phyloP scores from a whole-genome alignment of 352 stramenopile species.

The Globisporangium barbulae region DNA sequence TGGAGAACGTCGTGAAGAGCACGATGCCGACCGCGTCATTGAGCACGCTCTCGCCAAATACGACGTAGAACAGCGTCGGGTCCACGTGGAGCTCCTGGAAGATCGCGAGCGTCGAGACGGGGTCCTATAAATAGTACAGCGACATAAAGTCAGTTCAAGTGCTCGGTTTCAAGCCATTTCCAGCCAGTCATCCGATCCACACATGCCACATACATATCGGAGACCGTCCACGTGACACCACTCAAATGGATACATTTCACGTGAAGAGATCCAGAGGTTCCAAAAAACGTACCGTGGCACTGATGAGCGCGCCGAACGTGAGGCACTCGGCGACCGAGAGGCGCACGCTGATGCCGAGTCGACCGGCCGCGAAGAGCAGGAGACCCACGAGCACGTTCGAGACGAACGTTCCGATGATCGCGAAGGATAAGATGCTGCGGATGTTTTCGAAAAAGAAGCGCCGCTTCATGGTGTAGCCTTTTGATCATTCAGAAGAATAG shows the following conservation, averaged over 20 bases:
- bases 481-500: not conserved
- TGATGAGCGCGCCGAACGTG: constrained; percentile 92
- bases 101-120: constrained; percentile 89
- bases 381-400: constrained; percentile 84
- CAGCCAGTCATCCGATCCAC: not conserved
- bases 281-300: constrained; percentile 47
- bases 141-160: not conserved
- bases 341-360: constrained; percentile 54
- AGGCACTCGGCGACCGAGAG: constrained; percentile 87
- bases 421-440: constrained; percentile 86
- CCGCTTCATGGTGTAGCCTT: constrained; percentile 87
- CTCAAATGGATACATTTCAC: not conserved
- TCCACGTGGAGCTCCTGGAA: constrained; percentile 90
- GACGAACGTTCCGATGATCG: constrained; percentile 88
- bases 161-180: constrained; percentile 2
- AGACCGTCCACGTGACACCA: not conserved
- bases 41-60: constrained; percentile 94
- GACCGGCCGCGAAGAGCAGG: constrained; percentile 67
- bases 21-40: constrained; percentile 94
- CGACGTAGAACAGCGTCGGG: constrained; percentile 92
- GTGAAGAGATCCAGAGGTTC: not conserved
- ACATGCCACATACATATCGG: not conserved
- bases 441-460: constrained; percentile 93
- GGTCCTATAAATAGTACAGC: constrained; percentile 40
- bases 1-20: constrained; percentile 90